Evolutionary conservation across 2,329 filamentous ascomycete species (phyloP).

Genomic region (Talaromyces funiculosus): DNA sequence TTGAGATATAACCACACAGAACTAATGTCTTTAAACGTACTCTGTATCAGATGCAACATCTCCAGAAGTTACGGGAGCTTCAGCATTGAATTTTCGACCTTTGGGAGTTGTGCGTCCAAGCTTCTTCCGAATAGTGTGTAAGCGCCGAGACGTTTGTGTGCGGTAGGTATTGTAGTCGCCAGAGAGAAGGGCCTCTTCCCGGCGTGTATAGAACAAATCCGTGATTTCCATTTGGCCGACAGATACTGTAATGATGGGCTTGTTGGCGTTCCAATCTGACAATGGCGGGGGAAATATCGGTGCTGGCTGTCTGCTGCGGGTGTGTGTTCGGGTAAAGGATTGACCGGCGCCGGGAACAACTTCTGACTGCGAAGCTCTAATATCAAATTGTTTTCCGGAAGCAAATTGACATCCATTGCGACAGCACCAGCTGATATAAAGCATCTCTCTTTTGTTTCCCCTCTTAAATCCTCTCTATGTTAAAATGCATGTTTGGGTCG

Average conservation of each 20-base stretch:
- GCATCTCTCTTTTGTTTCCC: background rate
- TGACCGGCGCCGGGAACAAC: constrained; percentile 13
- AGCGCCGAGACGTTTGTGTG: constrained; percentile 68
- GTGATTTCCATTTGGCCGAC: constrained; percentile 74
- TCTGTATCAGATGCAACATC: constrained; percentile 70
- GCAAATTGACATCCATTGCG: background rate
- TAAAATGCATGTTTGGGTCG: background rate
- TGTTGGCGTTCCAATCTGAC: background rate
- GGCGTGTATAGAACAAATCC: constrained; percentile 68
- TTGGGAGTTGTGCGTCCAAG: constrained; percentile 77
- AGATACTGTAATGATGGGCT: background rate
- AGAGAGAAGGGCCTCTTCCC: constrained; percentile 77
- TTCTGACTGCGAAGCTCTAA: constrained; percentile 8
- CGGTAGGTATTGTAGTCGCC: constrained; percentile 87
- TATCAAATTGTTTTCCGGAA: constrained; percentile 5
- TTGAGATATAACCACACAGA: background rate
- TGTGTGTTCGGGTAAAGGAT: constrained; percentile 16
- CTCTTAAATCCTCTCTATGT: background rate
- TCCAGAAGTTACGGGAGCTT: constrained; percentile 63
- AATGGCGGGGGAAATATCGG: constrained; percentile 9
- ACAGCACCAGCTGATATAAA: background rate
- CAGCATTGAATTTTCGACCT: constrained; percentile 76
- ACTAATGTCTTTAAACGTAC: constrained; percentile 47
- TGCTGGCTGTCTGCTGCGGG: background rate
- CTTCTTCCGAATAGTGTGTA: constrained; percentile 79